A percentile compares a stretch with the other conserved stretches of the same genome.
phyloP scores from a whole-genome alignment of 306 rosid genomes.

The Rosa persica region DNA sequence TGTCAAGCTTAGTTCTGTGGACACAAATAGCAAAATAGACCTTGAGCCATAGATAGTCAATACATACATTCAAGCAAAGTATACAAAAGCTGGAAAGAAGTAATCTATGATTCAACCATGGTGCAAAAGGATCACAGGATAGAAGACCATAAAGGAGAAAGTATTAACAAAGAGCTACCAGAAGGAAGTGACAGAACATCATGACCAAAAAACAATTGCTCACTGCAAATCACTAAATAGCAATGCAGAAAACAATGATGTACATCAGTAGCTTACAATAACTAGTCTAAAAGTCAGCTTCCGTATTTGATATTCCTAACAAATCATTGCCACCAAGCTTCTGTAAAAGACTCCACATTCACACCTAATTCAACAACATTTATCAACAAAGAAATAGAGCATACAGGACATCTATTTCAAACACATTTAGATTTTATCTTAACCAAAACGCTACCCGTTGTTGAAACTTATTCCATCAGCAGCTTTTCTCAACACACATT shows the following conservation, averaged over 20 bases:
- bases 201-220: background rate
- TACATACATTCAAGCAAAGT: background rate
- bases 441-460: background rate
- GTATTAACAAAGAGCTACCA: background rate
- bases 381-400: background rate
- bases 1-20: constrained; percentile 95
- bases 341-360: background rate
- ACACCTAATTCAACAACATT: background rate
- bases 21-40: background rate
- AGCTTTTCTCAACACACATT: background rate
- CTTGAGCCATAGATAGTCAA: background rate
- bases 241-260: background rate
- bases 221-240: background rate
- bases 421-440: background rate
- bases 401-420: too few species aligned
- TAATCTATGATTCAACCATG: background rate
- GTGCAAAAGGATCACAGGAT: too few species aligned
- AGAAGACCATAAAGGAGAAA: background rate
- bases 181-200: background rate
- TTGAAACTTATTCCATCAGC: background rate
- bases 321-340: background rate
- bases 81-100: background rate
- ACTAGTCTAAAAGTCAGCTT: background rate
- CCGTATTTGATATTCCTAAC: background rate
- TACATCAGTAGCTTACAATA: background rate